Base-by-base conservation (phyloP, 805 yeast genomes). In the Scheffersomyces ergatensis region DNA sequence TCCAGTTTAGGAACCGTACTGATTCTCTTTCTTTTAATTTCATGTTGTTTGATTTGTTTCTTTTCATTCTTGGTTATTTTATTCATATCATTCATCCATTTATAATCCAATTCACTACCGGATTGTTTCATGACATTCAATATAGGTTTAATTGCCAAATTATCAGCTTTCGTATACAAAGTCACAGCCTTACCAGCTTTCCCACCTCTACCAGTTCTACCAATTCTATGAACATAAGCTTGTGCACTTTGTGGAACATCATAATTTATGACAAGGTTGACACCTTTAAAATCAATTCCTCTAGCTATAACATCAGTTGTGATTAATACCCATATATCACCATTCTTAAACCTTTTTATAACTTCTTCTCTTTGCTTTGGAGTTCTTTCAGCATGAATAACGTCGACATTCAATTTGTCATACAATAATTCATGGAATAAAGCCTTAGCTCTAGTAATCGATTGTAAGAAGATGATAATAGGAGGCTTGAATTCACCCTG, bases 131-230 rank as follows among this genome's bases (percentile, higher is more conserved):
- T 92, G 13, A 93, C 98, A 57, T 90, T 93, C 21, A 92, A 78
- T 33, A 93, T 86, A 8, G 93, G 85, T 58, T 86, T 85, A 34
- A 93, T 76, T 2, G 85, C 79, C 42, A 76, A 60, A 3, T 77
- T 64, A 58, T 93, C 99, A 47, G 88, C 95, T 58, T 89, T 90
- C 19, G 99, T 92, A 68, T 86, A 93, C 49, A 90, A 83, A 0
- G 99, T 93, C 15, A 93, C 79, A 0, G 98, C 97, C 51, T 76
- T 76, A 42, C 99, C 99, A 7, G 66, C 55, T 45, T 85, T 80
- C 1, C 96, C 96, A 39, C 89, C 96, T 74, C 99, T 83, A 51
- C 99, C 99, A 2, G 99, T 92, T 74, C 99, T 85, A 63, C 99
- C 99, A 54, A 93, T 88, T 67, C 99, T 80, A 63, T 93, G 99